Base-by-base conservation (phyloP, 2,329 filamentous ascomycete species). In the Fusarium sulawesiense region DNA sequence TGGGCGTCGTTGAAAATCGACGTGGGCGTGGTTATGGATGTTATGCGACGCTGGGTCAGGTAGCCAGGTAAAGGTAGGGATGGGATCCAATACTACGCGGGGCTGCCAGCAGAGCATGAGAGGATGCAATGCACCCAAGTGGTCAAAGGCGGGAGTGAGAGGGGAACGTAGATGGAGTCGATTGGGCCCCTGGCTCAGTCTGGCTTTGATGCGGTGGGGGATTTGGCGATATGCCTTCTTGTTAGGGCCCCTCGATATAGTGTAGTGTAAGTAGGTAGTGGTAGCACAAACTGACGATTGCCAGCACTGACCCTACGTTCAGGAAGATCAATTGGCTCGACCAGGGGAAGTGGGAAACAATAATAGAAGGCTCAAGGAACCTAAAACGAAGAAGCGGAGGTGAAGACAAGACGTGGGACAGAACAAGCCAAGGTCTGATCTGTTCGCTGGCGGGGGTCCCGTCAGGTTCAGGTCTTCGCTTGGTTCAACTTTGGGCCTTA, bases 81-180 rank as follows among this genome's bases (percentile, higher is more conserved):
- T 60, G 42, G 57, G 57, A 60, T 60, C 48, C 63, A 66, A 72
- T 75, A 61, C 69, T 75, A 75, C 73, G 73, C 73, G 73, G 73
- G 73, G 73, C 73, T 75, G 76, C 76, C 75, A 77, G 63, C 75
- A 76, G 75, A 75, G 75, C 75, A 76, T 76, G 48, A 71, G 71
- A 56, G 37, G 46, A 76, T 76, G 75, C 75, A 76, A 76, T 76
- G 75, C 75, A 69, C 73, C 73, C 72, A 76, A 73, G 71, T 73
- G 71, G 71, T 48, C 56, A 69, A 73, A 64, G 63, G 64, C 64
- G 71, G 66, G 66, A 64, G 64, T 53, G 53, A 64, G 60, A 63
- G 64, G 64, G 59, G 60, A 64, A 63, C 54, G 65, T 49, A 61
- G 56, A 66, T 66, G 64, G 64, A 60, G 63, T 70, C 68, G 64